phyloP scores from a whole-genome alignment of 169 alveolate genomes.

The Plasmodium knowlesi region DNA sequence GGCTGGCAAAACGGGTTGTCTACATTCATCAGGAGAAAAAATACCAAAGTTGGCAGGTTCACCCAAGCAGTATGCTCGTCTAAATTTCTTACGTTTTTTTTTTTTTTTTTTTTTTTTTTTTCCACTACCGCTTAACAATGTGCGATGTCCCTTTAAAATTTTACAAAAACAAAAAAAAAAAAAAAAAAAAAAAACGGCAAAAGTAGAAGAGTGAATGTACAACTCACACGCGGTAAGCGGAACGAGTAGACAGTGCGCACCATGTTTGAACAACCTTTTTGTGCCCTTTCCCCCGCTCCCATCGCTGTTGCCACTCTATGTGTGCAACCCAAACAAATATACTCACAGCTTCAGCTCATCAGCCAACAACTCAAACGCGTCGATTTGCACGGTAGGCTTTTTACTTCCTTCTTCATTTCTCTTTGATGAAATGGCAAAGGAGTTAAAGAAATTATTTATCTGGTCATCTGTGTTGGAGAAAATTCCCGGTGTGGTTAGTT shows the following conservation, averaged over 20 bases:
- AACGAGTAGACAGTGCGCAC: background rate
- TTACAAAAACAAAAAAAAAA: background rate
- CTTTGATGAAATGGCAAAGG: constrained; percentile 39
- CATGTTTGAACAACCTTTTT: background rate
- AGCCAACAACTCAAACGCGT: constrained; percentile 63
- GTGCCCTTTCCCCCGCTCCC: background rate
- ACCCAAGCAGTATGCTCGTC: background rate
- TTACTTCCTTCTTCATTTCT: constrained; percentile 24
- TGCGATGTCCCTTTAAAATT: background rate
- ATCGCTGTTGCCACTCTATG: background rate
- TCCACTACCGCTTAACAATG: background rate
- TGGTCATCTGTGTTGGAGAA: constrained; percentile 1
- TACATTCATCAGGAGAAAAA: background rate
- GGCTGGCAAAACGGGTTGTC: background rate
- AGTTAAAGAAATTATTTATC: constrained; percentile 30
- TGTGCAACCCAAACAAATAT: background rate
- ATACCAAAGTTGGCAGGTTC: background rate
- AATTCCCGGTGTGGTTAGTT: background rate
- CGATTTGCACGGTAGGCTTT: constrained; percentile 50
- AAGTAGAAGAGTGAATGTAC: background rate
- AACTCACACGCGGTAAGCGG: background rate
- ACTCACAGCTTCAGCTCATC: constrained; percentile 36
- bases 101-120: background rate
- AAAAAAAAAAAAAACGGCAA: background rate
- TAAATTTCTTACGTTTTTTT: background rate